A percentile compares a stretch with the other conserved stretches of the same genome.
Conservation (phyloP, 2,329 filamentous ascomycete species). For the Fusarium newnesense region DNA sequence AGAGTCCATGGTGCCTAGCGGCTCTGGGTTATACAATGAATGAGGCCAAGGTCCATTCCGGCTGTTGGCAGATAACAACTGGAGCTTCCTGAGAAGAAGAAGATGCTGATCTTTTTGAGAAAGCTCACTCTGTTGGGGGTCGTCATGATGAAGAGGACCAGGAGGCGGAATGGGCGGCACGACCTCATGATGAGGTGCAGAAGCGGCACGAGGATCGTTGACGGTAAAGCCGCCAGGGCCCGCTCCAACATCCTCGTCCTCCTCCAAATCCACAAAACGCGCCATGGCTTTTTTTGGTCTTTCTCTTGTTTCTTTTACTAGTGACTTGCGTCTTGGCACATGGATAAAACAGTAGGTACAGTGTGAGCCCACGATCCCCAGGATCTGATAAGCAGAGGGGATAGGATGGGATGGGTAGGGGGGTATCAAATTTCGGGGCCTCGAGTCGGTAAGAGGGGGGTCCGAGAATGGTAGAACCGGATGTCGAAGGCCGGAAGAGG, state of each 20-base stretch:
- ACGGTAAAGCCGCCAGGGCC: conserved; percentile 29
- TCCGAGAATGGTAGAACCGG: conserved; percentile 40
- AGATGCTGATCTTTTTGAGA: conserved; percentile 43
- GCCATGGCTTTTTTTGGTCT: conserved; percentile 37
- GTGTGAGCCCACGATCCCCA: conserved; percentile 32
- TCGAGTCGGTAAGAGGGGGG: background rate
- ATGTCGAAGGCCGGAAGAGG: conserved; percentile 35
- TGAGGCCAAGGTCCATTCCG: conserved; percentile 45
- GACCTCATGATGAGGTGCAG: conserved; percentile 39
- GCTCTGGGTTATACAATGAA: conserved; percentile 39
- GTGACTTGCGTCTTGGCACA: conserved; percentile 20
- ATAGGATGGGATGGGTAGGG: conserved; percentile 14
- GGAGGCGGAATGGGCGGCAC: conserved; percentile 38
- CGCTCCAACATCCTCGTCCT: conserved; percentile 38
- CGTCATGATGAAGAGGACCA: conserved; percentile 39
- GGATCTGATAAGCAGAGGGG: conserved; percentile 44
- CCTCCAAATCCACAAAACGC: conserved; percentile 47
- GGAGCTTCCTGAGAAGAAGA: conserved; percentile 41
- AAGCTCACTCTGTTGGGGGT: conserved; percentile 30
- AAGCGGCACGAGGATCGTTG: conserved; percentile 30
- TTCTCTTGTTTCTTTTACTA: conserved; percentile 8
- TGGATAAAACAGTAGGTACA: conserved; percentile 15
- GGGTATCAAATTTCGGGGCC: conserved; percentile 13
- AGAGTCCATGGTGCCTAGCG: conserved; percentile 40
- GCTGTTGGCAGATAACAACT: conserved; percentile 38